Base-by-base conservation (phyloP, 2,329 filamentous ascomycete species). In the Pseudogymnoascus sp. region DNA sequence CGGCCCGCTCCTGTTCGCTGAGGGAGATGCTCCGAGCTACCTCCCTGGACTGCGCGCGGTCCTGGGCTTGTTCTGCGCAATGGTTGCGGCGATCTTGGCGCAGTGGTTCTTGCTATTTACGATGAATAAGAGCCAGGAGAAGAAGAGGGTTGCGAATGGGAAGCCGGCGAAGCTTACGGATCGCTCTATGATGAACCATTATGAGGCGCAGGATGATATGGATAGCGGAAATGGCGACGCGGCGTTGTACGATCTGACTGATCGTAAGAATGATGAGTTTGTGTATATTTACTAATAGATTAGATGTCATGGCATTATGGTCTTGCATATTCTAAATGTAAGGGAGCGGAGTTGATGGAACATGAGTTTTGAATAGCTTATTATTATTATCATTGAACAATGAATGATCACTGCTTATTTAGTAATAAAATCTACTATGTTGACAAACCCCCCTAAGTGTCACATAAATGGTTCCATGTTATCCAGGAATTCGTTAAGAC, bases 261-360 rank as follows among this genome's bases (percentile, higher is more conserved):
- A 89, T 72, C 74, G 81, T n/a, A 76, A 85, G 75, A 89, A 89
- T 68, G 85, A 89, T 64, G 85, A 89, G 69, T 89, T 89, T 74
- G 80, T 87, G 14, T 87, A 84, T 72, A 79, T 86, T 59, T 85
- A 85, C 68, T 85, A 53, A 64, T 37, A 16, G 26, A 13, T 11
- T 19, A n/a, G 38, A 38, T 40, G 31, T 24, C 40, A 40, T 40
- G 31, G 11, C 24, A 21, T 53, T 14, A 24, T 47, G 42, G 4
- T 14, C 11, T 47, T 47, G 11, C 16, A 5, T 42, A 21, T 21
- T 42, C 8, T 42, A 21, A 10, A 16, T 42, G 40, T 21, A 29
- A 3, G 24, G 44, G 1, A 29, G 13, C 16, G 16, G 40, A 13
- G 7, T 16, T 29, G 21, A 31, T 31, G 24, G 8, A 14, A 29